Evolutionary conservation across 2,329 filamentous ascomycete genomes (phyloP), one percentile per base, ranked within the genome.

Genomic region (Alternaria solani): DNA sequence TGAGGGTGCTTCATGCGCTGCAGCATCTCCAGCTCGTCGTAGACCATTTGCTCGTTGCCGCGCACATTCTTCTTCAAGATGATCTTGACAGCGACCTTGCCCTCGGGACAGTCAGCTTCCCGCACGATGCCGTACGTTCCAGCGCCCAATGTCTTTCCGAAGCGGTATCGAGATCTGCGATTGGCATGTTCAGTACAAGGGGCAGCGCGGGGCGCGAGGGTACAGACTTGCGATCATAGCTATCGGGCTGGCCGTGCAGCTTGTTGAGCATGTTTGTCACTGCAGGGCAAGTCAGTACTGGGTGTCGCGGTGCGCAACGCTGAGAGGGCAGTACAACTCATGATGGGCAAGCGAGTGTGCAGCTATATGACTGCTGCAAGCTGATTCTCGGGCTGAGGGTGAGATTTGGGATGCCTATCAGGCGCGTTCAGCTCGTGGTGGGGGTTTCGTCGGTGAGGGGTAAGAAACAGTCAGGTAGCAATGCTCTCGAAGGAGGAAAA

Each of bases 11-110:
- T 87, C 76, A 99, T 88, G 60, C 88, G 88, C 81, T 97, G 93
- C 66, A 99, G 86, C 88, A 99, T 93, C 69, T 93, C 87, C 72
- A 99, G 86, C 83, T 99, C 95, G 79, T 99, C 95, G 79, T 96
- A 95, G 41, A 99, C 95, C 95, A 99, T 99, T 79, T 91, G 89
- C 84, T 99, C 95, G 74, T 98, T 98, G 67, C 94, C 94, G 79
- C 94, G 96, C 78, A 99, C 94, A 81, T 97, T 98, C 85, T 97
- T 97, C 87, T 99, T 99, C 75, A 98, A 84, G 80, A 99, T 99
- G 79, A 99, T 98, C 86, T 99, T 99, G 81, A 99, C 88, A 41
- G 95, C 95, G 62, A 96, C 94, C 84, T 97, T 91, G 78, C 93
- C 92, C 20, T 87, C 86, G 42, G 90, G 88, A 69, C 92, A 87